Conservation (phyloP, 208 protist species). For the Phytomonas francai region DNA sequence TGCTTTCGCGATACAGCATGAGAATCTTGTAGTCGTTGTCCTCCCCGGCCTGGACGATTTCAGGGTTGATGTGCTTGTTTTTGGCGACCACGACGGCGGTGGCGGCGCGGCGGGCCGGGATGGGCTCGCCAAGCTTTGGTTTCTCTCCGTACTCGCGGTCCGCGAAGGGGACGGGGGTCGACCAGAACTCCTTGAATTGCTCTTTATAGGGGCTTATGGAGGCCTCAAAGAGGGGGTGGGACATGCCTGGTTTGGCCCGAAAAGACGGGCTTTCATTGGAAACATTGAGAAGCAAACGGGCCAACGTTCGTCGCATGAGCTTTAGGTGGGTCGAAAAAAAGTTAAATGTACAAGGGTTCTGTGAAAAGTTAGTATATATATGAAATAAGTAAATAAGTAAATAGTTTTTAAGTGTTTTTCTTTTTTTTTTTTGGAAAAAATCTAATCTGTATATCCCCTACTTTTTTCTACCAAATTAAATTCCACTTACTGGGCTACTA, state of each 20-base stretch:
- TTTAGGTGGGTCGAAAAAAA: conserved; percentile 14
- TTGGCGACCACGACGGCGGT: conserved; percentile 61
- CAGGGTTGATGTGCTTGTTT: conserved; percentile 55
- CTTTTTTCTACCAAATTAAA: no score
- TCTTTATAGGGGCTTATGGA: conserved; percentile 85
- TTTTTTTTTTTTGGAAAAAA: conserved; percentile 6
- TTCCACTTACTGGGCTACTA: no score
- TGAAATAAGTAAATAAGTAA: conserved; percentile 6
- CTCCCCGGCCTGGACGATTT: conserved; percentile 48
- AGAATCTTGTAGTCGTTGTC: conserved; percentile 89
- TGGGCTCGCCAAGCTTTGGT: conserved; percentile 67
- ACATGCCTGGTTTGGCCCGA: conserved; percentile 64
- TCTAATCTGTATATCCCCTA: not conserved
- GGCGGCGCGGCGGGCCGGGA: conserved; percentile 66
- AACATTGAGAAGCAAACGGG: conserved; percentile 50
- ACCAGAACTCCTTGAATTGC: conserved; percentile 88
- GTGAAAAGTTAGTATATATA: not conserved
- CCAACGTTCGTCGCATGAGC: conserved; percentile 26
- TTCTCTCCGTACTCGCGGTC: conserved; percentile 83
- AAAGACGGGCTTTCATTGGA: conserved; percentile 75
- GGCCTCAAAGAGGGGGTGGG: conserved; percentile 68
- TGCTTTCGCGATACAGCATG: conserved; percentile 76
- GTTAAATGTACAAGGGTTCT: not conserved
- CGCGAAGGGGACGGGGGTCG: conserved; percentile 74
- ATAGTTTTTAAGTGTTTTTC: conserved; percentile 5